Conservation (phyloP, 768 basidiomycete genomes). For the Omphalotus guepiniiformis region DNA sequence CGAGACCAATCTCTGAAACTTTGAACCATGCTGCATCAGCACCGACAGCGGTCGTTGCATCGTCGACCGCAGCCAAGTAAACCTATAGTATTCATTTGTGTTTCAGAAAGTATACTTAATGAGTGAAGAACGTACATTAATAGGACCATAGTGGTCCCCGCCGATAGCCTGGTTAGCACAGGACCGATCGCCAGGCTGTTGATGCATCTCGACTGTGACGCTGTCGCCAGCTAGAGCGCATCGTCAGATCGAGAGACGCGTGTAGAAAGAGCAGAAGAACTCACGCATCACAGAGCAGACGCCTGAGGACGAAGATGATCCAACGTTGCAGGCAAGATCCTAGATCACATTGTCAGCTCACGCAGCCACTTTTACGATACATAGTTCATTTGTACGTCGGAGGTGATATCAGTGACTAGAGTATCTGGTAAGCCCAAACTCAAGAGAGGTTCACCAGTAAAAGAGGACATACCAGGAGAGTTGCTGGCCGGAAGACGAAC, state of each 20-base stretch:
- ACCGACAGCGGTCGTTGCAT: conserved; percentile 43
- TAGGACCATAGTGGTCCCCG: conserved; percentile 47
- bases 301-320: conserved; percentile 26
- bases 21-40: conserved; percentile 46
- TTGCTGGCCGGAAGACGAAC: conserved; percentile 42
- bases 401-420: conserved; percentile 7
- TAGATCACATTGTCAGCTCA: conserved; percentile 9
- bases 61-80: conserved; percentile 45
- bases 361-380: neutral
- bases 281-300: conserved; percentile 40
- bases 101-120: neutral
- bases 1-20: conserved; percentile 44
- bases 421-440: neutral
- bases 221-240: conserved; percentile 34
- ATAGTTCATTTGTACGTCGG: neutral
- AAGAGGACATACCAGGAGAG: conserved; percentile 32
- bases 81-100: conserved; percentile 27
- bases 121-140: conserved; percentile 23
- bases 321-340: conserved; percentile 48
- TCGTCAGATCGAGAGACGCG: neutral
- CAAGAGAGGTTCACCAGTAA: neutral
- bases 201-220: conserved; percentile 52
- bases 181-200: conserved; percentile 41
- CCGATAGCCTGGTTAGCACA: conserved; percentile 48
- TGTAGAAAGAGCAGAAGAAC: conserved; percentile 8